A percentile compares a stretch with the other conserved stretches of the same genome.
These are phyloP conservation scores for Fusarium incarnatum DNA, from an alignment of 2,329 filamentous ascomycete genomes.

Conservation along the genomic window DNA sequence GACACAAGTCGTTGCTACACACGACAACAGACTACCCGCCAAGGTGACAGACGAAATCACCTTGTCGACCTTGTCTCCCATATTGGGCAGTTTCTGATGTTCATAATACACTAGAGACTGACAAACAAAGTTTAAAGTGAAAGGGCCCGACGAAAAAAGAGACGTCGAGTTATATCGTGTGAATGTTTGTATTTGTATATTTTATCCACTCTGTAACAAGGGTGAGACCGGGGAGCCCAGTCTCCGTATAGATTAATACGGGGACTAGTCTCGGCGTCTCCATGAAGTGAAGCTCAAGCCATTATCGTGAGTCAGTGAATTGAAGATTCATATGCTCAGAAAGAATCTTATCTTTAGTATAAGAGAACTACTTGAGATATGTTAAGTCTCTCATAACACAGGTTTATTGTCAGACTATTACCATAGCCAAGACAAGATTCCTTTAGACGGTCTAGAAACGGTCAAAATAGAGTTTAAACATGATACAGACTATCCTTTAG, in stretches of 20 bases:
- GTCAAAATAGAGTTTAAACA: conserved; percentile 29
- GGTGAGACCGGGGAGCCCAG: conserved; percentile 13
- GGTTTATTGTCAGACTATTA: not conserved
- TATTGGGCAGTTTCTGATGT: conserved; percentile 1
- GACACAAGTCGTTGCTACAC: conserved; percentile 37
- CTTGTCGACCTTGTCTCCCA: conserved; percentile 31
- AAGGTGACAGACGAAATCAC: conserved; percentile 40
- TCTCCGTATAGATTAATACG: conserved; percentile 10
- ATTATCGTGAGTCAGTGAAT: not conserved
- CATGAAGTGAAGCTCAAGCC: not conserved
- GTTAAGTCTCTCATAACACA: too few species aligned
- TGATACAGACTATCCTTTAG: conserved; percentile 21
- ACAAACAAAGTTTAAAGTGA: not conserved
- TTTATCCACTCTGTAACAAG: conserved; percentile 14
- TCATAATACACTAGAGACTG: conserved; percentile 19
- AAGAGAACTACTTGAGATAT: too few species aligned
- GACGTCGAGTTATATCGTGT: not conserved
- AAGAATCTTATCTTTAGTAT: not conserved
- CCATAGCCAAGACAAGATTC: not conserved
- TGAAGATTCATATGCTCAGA: too few species aligned
- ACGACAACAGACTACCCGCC: conserved; percentile 40
- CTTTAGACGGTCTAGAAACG: not conserved
- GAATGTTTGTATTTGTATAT: not conserved
- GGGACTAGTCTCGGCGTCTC: conserved; percentile 7
- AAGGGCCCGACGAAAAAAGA: not conserved